Evolutionary conservation across 2,329 filamentous ascomycete genomes (phyloP), one percentile per base, ranked within the genome.

Genomic region (Atkinsonella hypoxylon): DNA sequence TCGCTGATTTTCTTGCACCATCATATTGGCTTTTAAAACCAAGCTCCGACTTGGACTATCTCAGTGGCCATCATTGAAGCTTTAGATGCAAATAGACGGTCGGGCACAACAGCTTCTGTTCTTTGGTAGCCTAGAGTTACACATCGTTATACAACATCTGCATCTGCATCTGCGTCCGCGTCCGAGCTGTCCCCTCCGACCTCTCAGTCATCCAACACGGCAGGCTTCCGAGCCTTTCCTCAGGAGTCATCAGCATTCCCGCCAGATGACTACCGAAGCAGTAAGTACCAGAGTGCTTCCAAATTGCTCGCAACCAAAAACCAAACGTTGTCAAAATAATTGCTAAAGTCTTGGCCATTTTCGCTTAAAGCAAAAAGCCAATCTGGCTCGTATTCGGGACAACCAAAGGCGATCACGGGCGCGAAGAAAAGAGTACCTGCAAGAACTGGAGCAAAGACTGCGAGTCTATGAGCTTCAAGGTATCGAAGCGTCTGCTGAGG

Each of bases 401-500:
- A 90, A 89, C 59, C 86, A 89, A 63, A 76, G 85, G 51, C 80
- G 85, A 54, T 87, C 82, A n/a, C 80, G 86, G 49, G 83, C 83
- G 44, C 77, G 85, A 36, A 76, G 82, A 55, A 87, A 85, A 69
- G 83, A 87, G 60, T 88, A 89, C 61, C 68, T 88, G 39, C 72
- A 81, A 54, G 82, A 85, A 50, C 75, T 89, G 30, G 84, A 89
- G 65, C 69, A 75, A 49, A 81, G 79, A 53, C 59, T 68, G 36
- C 76, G 80, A 45, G 67, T 69, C 48, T 87, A 77, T 61, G 82
- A 89, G 63, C 71, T 78, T 38, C 70, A 76, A 32, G 85, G 85
- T 17, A 74, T 85, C 46, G 77, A 84, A 59, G 85, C 83, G 3
- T 83, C 81, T 1, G 70, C 76, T n/a, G 83, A 88, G 60, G 80